Base-by-base conservation (phyloP, 768 basidiomycete genomes). In the Leccinum sublutescens region DNA sequence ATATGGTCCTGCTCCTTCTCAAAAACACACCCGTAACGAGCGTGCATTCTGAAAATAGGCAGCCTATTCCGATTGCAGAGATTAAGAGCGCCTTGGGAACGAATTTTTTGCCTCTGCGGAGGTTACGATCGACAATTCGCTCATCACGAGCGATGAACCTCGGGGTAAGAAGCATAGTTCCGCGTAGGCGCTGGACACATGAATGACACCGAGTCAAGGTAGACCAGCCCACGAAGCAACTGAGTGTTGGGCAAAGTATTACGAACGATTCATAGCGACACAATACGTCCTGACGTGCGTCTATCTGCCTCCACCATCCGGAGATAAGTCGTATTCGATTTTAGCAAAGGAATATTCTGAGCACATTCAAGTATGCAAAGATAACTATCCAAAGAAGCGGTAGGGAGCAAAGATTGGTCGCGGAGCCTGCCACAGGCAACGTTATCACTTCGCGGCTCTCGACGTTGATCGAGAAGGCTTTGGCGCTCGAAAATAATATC, bases 51-150 rank as follows among this genome's bases (percentile, higher is more conserved):
- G 54, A 14, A 6, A 17, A 56, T n/a, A 70, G 69, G 56, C 64
- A n/a, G 63, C 65, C 9, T 70, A 67, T 60, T 61, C 62, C 4
- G 69, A 71, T 29, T 67, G 69, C 43, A 63, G 63, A 54, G 62
- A 71, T 51, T 71, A 67, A 17, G 65, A 71, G 36, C 65, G 65
- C 19, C 64, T 71, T 40, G 69, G 55, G 31, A 62, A 58, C 14
- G 67, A 71, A 58, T 69, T 70, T 14, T 71, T 71, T 57, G 63
- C 69, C 31, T 60, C 63, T 15, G 50, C 61, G n/a, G 61, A 63
- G 14, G 65, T 69, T 4, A 69, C 55, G 12, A 15, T 70, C 38
- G 65, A 70, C 51, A 63, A 58, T 51, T 65, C 62, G 1, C 69
- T 63, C 38, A 38, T 71, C 51, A 67, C 58, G 4, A 58, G 31